Evolutionary conservation across 768 basidiomycete genomes (phyloP).

Genomic region (Flagelloscypha sp.): DNA sequence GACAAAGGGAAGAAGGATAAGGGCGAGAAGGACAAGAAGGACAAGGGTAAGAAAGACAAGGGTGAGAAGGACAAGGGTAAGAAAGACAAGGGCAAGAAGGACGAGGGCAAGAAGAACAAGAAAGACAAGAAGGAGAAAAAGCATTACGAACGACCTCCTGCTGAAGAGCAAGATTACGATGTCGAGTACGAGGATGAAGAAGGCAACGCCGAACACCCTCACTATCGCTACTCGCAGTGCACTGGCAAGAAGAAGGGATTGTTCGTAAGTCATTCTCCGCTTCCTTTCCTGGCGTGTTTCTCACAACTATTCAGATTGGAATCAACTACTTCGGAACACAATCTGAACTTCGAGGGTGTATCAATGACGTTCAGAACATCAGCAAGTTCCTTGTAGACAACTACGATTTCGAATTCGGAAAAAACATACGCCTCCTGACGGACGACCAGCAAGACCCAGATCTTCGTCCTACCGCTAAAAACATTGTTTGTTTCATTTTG

Average conservation of each 20-base stretch:
- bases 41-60: too few relatives aligned
- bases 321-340: conserved; percentile 67
- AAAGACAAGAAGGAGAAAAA: too few relatives aligned
- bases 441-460: too few relatives aligned
- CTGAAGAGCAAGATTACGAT: conserved; percentile 35
- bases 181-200: conserved; percentile 29
- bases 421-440: too few relatives aligned
- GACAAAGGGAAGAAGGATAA: too few relatives aligned
- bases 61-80: too few relatives aligned
- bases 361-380: conserved; percentile 74
- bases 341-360: conserved; percentile 62
- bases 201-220: conserved; percentile 19
- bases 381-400: conserved; percentile 62
- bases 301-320: conserved; percentile 52
- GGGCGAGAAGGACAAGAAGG: too few relatives aligned
- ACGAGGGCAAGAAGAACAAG: too few relatives aligned
- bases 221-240: conserved; percentile 16
- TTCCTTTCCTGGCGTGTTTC: conserved; percentile 1
- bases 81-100: too few relatives aligned
- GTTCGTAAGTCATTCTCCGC: conserved; percentile 6
- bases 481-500: too few relatives aligned
- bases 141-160: conserved; percentile 25
- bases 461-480: too few relatives aligned
- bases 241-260: conserved; percentile 16
- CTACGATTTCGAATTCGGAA: too few relatives aligned